phyloP scores from a whole-genome alignment of 2,329 filamentous ascomycete genomes.

The Trichoderma atroviride region DNA sequence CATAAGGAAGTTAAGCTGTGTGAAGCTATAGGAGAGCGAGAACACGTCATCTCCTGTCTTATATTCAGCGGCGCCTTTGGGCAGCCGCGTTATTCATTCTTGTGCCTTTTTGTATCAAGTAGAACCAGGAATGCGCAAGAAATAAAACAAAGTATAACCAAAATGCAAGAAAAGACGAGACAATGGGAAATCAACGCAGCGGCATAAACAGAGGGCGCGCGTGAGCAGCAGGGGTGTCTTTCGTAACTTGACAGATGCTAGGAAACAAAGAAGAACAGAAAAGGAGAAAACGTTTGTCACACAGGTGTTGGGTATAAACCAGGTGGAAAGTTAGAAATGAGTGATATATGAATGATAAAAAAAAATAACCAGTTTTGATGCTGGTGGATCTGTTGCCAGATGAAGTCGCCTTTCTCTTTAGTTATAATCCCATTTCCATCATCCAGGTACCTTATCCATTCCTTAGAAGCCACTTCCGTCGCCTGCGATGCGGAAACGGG shows the following conservation, averaged over 20 bases:
- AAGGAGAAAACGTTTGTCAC: background rate
- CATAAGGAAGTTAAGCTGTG: slow-evolving; percentile 5
- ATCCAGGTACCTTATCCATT: background rate
- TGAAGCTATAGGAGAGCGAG: background rate
- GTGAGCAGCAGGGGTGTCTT: slow-evolving; percentile 21
- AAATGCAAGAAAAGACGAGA: slow-evolving; percentile 11
- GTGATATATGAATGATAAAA: slow-evolving; percentile 7
- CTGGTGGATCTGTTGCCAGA: slow-evolving; percentile 41
- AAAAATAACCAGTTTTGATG: slow-evolving; percentile 29
- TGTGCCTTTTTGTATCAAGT: background rate
- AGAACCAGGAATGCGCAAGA: background rate
- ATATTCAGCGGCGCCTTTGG: background rate
- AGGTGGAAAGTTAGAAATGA: background rate
- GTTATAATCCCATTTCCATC: slow-evolving; percentile 20
- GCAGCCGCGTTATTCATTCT: background rate
- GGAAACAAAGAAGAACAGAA: background rate
- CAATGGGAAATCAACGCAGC: slow-evolving; percentile 2
- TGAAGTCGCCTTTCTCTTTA: slow-evolving; percentile 33
- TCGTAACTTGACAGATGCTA: slow-evolving; percentile 9
- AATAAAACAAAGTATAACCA: slow-evolving; percentile 5
- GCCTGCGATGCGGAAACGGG: background rate
- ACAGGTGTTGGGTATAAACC: background rate
- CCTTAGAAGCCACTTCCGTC: background rate
- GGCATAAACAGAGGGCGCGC: slow-evolving; percentile 2
- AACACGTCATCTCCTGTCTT: background rate